These are phyloP conservation scores for Rhodomyrtus psidioides DNA, from an alignment of 441 rosid genomes.

Conservation along the genomic window DNA sequence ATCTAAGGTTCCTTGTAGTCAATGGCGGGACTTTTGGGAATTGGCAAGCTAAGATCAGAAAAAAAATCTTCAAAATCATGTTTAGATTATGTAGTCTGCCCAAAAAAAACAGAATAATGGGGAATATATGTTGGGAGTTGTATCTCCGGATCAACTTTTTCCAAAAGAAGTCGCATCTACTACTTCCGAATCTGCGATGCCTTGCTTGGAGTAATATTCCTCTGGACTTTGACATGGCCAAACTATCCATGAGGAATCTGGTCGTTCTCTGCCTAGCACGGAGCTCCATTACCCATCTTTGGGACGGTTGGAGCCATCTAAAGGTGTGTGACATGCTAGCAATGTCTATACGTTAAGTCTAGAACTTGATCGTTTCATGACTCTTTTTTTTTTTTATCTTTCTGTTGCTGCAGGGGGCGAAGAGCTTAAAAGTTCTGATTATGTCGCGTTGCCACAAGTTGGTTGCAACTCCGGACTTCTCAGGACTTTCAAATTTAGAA, in stretches of 20 bases:
- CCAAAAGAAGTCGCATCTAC: background rate
- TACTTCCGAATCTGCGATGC: background rate
- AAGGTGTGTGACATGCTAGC: background rate
- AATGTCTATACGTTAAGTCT: background rate
- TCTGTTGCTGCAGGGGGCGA: background rate
- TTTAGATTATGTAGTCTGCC: no score
- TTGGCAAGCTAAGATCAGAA: no score
- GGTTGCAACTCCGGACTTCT: background rate
- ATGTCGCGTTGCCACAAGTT: background rate
- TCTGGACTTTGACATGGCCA: background rate
- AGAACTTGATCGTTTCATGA: background rate
- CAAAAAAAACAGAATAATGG: background rate
- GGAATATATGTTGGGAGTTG: background rate
- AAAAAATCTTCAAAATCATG: background rate
- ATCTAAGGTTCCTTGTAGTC: background rate
- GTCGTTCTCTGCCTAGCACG: background rate
- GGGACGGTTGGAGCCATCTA: background rate
- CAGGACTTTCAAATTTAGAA: background rate
- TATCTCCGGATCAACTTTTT: accelerated
- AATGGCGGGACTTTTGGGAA: background rate
- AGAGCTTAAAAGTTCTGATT: background rate
- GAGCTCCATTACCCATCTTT: background rate
- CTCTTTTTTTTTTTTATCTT: no score
- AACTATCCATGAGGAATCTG: background rate
- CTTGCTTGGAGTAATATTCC: background rate